These are phyloP conservation scores for Periconia sp. DNA, from an alignment of 2,329 filamentous ascomycete species.

Conservation along the genomic window DNA sequence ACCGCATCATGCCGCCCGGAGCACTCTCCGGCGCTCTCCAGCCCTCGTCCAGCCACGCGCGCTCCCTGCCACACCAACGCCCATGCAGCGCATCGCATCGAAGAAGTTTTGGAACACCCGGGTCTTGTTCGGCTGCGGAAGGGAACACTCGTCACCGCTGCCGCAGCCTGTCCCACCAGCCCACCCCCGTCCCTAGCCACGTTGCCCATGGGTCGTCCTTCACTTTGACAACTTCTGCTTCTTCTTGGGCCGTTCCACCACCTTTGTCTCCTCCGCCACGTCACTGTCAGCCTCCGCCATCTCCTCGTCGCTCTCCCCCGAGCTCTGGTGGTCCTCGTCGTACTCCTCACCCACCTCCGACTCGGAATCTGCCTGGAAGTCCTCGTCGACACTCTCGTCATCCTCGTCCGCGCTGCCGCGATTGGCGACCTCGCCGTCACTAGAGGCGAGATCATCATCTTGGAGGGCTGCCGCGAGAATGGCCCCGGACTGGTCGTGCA, in stretches of 20 bases:
- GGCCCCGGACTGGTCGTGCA: slow-evolving; percentile 53
- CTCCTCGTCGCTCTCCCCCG: slow-evolving; percentile 71
- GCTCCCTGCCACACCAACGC: slow-evolving; percentile 17
- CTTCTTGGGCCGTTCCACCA: slow-evolving; percentile 67
- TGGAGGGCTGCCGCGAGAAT: slow-evolving; percentile 81
- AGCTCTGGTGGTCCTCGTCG: slow-evolving; percentile 89
- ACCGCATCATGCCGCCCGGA: slow-evolving; percentile 27
- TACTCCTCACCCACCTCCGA: slow-evolving; percentile 97
- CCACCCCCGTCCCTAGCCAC: slow-evolving; percentile 10
- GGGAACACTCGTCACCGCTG: slow-evolving; percentile 24
- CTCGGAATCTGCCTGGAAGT: slow-evolving; percentile 91
- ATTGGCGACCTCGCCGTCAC: slow-evolving; percentile 77
- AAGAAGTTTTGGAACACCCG: slow-evolving; percentile 28
- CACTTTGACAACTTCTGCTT: slow-evolving; percentile 61
- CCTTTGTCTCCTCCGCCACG: slow-evolving; percentile 56
- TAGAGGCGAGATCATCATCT: slow-evolving; percentile 81
- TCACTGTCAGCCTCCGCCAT: slow-evolving; percentile 66
- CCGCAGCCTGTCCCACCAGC: slow-evolving; percentile 18
- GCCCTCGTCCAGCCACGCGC: slow-evolving; percentile 2
- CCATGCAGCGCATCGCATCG: slow-evolving; percentile 26
- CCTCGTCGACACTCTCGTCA: slow-evolving; percentile 92
- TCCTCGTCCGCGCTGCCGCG: slow-evolving; percentile 95
- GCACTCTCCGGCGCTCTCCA: slow-evolving; percentile 17
- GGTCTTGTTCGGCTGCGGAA: slow-evolving; percentile 1
- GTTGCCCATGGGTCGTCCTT: slow-evolving; percentile 14